Conservation (phyloP, 202 grass and related monocot species). For the Digitaria exilis region DNA sequence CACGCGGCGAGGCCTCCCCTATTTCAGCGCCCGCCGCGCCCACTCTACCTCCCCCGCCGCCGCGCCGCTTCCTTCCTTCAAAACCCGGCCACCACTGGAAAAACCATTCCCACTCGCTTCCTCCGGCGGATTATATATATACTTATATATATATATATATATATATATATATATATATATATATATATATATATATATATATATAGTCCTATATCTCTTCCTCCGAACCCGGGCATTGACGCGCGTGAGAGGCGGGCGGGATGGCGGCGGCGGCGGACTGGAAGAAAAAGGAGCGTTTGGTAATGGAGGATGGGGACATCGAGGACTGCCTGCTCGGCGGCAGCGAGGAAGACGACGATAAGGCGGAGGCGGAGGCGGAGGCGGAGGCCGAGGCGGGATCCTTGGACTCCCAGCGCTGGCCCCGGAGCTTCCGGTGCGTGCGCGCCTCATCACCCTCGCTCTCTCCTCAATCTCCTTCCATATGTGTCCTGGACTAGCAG, state of each 20-base stretch:
- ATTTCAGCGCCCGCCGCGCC: neutral
- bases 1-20: neutral
- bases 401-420: slow-evolving; percentile 64
- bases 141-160: too few relatives aligned
- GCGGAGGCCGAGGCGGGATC: slow-evolving; percentile 18
- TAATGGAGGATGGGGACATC: slow-evolving; percentile 45
- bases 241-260: slow-evolving; percentile 1
- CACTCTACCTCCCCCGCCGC: slow-evolving; percentile 1
- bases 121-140: neutral
- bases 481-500: neutral
- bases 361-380: neutral
- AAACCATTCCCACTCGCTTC: neutral
- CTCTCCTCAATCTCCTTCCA: neutral
- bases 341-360: slow-evolving; percentile 11
- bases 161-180: neutral
- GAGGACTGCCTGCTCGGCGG: slow-evolving; percentile 37
- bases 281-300: neutral
- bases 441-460: neutral
- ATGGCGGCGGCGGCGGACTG: slow-evolving; percentile 32
- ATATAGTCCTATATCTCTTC: neutral
- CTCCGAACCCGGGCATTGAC: neutral
- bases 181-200: too few relatives aligned
- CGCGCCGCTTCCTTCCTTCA: neutral
- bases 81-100: neutral
- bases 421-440: slow-evolving; percentile 78